Conservation (phyloP, 345 rosid species). For the Lenwebbia sp. region DNA sequence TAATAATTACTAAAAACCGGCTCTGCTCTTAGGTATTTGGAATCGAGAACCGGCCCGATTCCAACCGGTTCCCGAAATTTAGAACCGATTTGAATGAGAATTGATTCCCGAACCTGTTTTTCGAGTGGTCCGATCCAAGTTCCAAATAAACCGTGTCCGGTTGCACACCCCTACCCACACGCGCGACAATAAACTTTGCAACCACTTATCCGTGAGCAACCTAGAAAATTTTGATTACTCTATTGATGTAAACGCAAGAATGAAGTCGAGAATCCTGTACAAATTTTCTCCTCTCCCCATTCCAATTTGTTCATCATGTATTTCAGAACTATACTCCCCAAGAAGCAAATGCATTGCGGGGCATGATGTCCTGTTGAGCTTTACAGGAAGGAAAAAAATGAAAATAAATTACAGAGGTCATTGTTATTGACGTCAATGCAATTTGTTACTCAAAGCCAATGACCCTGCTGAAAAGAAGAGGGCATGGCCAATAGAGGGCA, state of each 20-base stretch:
- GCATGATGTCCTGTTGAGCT: background rate
- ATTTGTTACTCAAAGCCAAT: slow-evolving; percentile 9
- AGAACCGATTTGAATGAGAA: too few species aligned
- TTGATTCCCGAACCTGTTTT: too few species aligned
- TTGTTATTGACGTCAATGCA: background rate
- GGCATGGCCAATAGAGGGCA: slow-evolving; percentile 41
- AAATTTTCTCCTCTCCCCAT: background rate
- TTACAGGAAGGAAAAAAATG: background rate
- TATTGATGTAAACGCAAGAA: background rate
- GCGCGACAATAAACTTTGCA: background rate
- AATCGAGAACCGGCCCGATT: too few species aligned
- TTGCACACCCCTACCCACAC: too few species aligned
- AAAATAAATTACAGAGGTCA: background rate
- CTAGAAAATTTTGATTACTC: background rate
- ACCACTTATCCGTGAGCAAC: background rate
- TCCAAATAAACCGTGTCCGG: too few species aligned
- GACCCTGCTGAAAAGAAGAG: slow-evolving; percentile 13
- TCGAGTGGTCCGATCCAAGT: too few species aligned
- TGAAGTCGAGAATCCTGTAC: background rate
- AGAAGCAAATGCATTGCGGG: background rate
- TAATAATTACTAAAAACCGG: too few species aligned
- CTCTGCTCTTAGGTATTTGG: too few species aligned
- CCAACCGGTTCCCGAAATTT: too few species aligned
- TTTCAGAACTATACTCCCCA: background rate
- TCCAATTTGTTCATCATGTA: background rate